Base-by-base conservation (phyloP, 495 filamentous ascomycete genomes). In the Usnea hakonensis region DNA sequence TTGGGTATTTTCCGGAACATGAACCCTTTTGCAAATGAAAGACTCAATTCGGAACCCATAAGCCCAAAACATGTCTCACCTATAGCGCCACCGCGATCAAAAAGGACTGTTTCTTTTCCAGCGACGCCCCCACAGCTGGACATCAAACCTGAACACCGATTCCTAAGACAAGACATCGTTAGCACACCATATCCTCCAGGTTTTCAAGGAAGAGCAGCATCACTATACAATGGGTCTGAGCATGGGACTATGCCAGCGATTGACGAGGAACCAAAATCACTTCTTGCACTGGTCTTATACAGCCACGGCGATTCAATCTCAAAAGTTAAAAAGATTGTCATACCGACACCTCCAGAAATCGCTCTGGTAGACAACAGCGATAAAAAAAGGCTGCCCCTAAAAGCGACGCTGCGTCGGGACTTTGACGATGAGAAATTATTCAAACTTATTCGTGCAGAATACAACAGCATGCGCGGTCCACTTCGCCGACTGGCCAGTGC, bases 381-480 rank as follows among this genome's bases (percentile, higher is more conserved):
- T 36, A 60, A 57, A 6, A 55, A 52, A 6, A 64, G 41, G 9
- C 56, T 36, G 7, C 37, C 48, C 19, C 38, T 60, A 6, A 61
- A n/a, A 53, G 63, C 61, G 35, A 63, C 23, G 0, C 50, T 57
- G 38, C 44, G 40, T 17, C 32, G 6, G 11, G 43, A 40, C 28
- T 71, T 71, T 50, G 71, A 72, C 60, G 71, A 73, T 53, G 68
- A 65, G 35, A 17, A 44, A 21, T 43, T 73, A 19, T 70, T 70
- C 68, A 59, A 30, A 16, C 62, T 65, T 5, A 37, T 73, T 43
- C 38, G 60, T 11, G 33, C 32, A 1, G 38, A 64, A 5, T 71
- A 73, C 57, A 36, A 37, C 14, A 36, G 23, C 30, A 55, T 68
- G 52, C 52, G 61, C 3, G 68, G 68, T 3, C 16, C 54, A 0